Evolutionary conservation across 768 basidiomycete species (phyloP), one percentile per base, ranked within the genome.

Genomic region (Phanerochaete carnosa): DNA sequence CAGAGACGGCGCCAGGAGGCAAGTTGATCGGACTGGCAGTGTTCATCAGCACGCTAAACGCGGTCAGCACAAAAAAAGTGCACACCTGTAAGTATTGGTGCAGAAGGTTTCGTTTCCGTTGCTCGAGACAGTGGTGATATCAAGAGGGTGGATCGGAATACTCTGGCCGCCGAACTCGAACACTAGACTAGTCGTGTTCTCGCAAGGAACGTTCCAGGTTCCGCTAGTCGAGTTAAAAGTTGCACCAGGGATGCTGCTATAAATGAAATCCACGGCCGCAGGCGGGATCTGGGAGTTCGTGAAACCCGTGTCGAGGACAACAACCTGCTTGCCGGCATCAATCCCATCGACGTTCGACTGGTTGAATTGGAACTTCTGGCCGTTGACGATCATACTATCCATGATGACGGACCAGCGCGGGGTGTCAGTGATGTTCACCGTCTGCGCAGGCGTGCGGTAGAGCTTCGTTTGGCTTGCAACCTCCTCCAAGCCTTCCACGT

Each of bases 341-440:
- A 58, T 61, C 3, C 58, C 67, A 0, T 45, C 43, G n/a, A 69
- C 66, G 16, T 55, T 51, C 29, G 66, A 64, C 61, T 54, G 6
- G 60, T 70, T 82, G 26, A 90, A 85, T 43, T 77, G 68, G 51
- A 81, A 73, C 35, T 79, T 79, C 45, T 78, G 75, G 28, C 78
- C 77, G 53, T 86, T 86, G 13, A 90, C 76, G 54, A 86, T 79
- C 66, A 74, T 71, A 28, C 62, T 60, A 64, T 73, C 73, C 64
- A 73, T 61, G n/a, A 67, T 55, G 16, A 67, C 64, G 45, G 69
- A 70, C 74, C 74, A 76, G 23, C 89, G 80, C 45, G 68, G 78
- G 0, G 90, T 88, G 15, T 75, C 71, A 30, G 73, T 73, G 55
- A 79, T 47, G 60, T 59, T 55, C 53, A 69, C 65, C 39, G 65